Conservation (phyloP, 2,329 filamentous ascomycete genomes). For the Fusarium mangiferae region DNA sequence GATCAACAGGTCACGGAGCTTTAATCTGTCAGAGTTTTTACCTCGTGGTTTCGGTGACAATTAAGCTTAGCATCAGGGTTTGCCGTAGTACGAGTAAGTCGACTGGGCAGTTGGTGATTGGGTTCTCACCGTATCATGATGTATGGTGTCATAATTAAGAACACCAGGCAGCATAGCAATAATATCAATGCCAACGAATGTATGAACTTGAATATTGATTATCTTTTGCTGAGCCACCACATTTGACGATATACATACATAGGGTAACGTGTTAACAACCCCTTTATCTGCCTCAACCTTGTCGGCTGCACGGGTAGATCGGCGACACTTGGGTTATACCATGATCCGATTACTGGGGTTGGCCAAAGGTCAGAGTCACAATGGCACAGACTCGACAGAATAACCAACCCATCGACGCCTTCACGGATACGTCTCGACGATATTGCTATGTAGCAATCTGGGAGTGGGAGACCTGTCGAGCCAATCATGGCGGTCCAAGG, state of each 20-base stretch:
- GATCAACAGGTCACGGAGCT: background rate
- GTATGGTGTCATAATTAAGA: background rate
- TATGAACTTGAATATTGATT: background rate
- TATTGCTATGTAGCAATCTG: background rate
- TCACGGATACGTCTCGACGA: background rate
- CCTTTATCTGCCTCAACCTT: background rate
- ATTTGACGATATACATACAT: background rate
- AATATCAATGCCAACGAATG: background rate
- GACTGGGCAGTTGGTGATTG: background rate
- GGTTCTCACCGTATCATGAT: background rate
- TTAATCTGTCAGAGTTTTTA: background rate
- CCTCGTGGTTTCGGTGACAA: constrained; percentile 3
- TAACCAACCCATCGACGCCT: background rate
- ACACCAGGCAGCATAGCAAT: background rate
- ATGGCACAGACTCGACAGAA: background rate
- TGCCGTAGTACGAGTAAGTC: constrained; percentile 2
- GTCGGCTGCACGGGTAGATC: constrained; percentile 26
- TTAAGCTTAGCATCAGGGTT: constrained; percentile 17
- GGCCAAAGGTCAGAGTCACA: background rate
- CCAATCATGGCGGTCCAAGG: constrained; percentile 17
- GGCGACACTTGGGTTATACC: background rate
- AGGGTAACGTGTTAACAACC: background rate
- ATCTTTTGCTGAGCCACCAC: background rate
- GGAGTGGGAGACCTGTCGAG: background rate
- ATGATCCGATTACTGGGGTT: background rate